phyloP scores from a whole-genome alignment of 345 rosid species.

The Viola odorata region DNA sequence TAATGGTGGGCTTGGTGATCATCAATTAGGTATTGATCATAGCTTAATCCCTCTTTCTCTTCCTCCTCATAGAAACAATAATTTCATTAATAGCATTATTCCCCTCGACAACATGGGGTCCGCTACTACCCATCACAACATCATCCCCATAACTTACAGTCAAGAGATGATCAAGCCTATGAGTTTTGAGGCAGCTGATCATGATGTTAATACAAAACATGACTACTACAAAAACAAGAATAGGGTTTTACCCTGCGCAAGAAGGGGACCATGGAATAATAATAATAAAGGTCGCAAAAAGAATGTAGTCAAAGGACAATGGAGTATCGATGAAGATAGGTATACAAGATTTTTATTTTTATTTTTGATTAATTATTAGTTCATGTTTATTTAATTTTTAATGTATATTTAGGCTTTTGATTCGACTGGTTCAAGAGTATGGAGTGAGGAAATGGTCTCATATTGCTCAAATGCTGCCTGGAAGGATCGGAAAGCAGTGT shows the following conservation, averaged over 20 bases:
- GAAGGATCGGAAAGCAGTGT: conserved; percentile 92
- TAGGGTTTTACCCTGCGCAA: conserved; percentile 25
- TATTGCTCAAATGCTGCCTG: conserved; percentile 72
- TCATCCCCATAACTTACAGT: conserved; percentile 40
- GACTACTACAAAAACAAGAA: conserved; percentile 31
- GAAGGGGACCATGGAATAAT: conserved; percentile 20
- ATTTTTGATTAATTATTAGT: not conserved
- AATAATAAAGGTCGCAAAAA: conserved; percentile 41
- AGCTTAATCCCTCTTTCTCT: conserved; percentile 1
- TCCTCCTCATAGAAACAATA: conserved; percentile 18
- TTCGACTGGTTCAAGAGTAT: conserved; percentile 51
- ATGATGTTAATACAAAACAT: not conserved
- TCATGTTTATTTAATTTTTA: not conserved
- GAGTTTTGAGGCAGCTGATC: not conserved
- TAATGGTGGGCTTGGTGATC: conserved; percentile 28
- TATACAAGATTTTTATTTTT: conserved; percentile 4
- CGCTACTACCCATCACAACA: conserved; percentile 35
- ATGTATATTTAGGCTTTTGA: conserved; percentile 38
- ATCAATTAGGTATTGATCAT: conserved; percentile 16
- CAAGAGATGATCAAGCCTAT: conserved; percentile 49
- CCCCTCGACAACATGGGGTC: conserved; percentile 25
- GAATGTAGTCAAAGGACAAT: conserved; percentile 81
- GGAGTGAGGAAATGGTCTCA: conserved; percentile 84
- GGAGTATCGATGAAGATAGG: conserved; percentile 93
- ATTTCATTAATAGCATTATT: not conserved